Evolutionary conservation across 163 green algal species (phyloP), one percentile per base, ranked within the genome.

Genomic region (Scenedesmus sp.): DNA sequence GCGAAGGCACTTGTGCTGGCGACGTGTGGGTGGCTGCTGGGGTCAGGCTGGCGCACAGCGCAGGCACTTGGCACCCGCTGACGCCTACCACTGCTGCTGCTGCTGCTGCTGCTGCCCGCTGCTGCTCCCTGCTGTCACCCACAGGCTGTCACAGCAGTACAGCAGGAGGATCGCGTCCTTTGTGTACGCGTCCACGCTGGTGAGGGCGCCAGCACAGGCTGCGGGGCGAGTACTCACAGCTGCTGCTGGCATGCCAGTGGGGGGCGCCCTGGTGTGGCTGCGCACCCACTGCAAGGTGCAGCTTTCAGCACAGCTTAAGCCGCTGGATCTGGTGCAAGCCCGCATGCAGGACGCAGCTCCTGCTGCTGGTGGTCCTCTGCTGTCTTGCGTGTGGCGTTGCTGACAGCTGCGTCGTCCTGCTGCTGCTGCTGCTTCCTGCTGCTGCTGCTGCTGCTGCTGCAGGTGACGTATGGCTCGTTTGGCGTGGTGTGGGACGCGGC

Each of bases 401-500:
- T 15, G 0, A 15, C 30, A 37, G 65, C 5, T 78, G n/a, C 72
- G 44, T 12, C 49, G n/a, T 81, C 15, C 46, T 81, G 53, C 18
- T 35, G 37, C 7, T 90, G 18, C 65, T n/a, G 20, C 33, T 83
- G 68, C 40, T 37, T 30, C 24, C 24, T 43, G 26, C 20, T 88
- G 53, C 37, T 56, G 56, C 7, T 90, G 33, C 42, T n/a, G 35
- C 44, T 70, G 68, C 40, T 30, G 42, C 24, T 51, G 5, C 79
- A 93, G 92, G 16, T 93, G 18, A 84, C 91, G 53, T 94, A 90
- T 73, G 85, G 51, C 51, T 81, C 53, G 26, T 94, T 94, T 80
- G 92, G 83, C 30, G 30, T 94, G 2, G 92, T 87, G 35, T 94
- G 92, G 92, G 91, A 94, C 85, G 81, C 93, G 40, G 92, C 73